These are phyloP conservation scores for Cyberlindnera euphorbiiphila DNA, from an alignment of 805 yeast genomes.

Conservation along the genomic window DNA sequence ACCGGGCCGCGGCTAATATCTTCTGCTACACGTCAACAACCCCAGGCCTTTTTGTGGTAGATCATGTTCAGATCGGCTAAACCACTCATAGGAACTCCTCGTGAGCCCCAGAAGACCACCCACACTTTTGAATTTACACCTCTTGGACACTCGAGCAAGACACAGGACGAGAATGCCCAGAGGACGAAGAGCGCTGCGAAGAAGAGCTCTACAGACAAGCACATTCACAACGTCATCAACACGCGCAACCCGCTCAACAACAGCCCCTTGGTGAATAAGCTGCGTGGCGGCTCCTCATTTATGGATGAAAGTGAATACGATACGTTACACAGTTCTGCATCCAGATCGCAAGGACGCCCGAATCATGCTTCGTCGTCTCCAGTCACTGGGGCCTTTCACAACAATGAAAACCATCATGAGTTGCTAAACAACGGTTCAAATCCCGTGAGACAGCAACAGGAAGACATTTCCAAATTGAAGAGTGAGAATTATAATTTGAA, in stretches of 20 bases:
- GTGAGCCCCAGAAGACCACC: slow-evolving; percentile 10
- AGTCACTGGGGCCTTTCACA: slow-evolving; percentile 12
- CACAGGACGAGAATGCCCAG: slow-evolving; percentile 1
- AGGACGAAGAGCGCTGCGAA: neutral
- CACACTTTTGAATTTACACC: slow-evolving; percentile 19
- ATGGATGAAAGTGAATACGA: slow-evolving; percentile 25
- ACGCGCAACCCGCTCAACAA: slow-evolving; percentile 17
- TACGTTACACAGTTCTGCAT: slow-evolving; percentile 17
- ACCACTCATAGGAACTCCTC: slow-evolving; percentile 17
- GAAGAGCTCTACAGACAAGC: slow-evolving; percentile 3
- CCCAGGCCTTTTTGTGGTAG: slow-evolving; percentile 4
- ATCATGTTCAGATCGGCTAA: slow-evolving; percentile 13
- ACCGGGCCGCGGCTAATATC: neutral
- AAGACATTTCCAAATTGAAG: slow-evolving; percentile 30
- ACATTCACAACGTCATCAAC: slow-evolving; percentile 9
- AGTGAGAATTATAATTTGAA: slow-evolving; percentile 43
- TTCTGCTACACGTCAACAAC: neutral
- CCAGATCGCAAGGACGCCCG: slow-evolving; percentile 4
- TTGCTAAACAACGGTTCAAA: slow-evolving; percentile 27
- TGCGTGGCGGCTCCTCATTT: slow-evolving; percentile 28
- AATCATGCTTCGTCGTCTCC: slow-evolving; percentile 19
- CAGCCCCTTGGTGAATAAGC: slow-evolving; percentile 20
- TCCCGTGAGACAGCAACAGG: slow-evolving; percentile 31
- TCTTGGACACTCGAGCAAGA: slow-evolving; percentile 15
- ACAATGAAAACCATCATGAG: slow-evolving; percentile 13